Percentiles rank a stretch among this genome's conserved stretches.
Conservation (phyloP, 2,329 filamentous ascomycete genomes). For the Torrubiella hemipterigena region DNA sequence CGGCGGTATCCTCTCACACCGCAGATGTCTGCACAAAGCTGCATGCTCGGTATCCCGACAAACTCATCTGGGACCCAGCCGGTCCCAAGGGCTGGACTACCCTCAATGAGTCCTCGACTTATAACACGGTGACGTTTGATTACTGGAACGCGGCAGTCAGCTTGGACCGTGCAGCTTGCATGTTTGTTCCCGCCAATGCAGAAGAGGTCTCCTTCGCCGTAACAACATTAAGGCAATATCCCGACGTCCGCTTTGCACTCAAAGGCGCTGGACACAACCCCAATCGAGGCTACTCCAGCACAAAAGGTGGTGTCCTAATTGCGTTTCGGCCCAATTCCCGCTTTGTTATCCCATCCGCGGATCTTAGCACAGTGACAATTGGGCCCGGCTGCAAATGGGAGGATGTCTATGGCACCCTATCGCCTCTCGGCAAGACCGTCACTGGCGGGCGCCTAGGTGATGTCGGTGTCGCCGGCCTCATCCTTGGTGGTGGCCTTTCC, state of each 20-base stretch:
- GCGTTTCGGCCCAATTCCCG: conserved; percentile 18
- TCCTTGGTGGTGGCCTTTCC: conserved; percentile 16
- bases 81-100: conserved; percentile 4
- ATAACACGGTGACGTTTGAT: conserved; percentile 7
- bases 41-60: conserved; percentile 5
- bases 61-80: conserved; percentile 9
- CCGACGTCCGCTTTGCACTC: conserved; percentile 20
- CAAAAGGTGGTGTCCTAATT: conserved; percentile 23
- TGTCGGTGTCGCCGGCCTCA: conserved; percentile 15
- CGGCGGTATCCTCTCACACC: no score
- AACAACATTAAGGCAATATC: conserved; percentile 15
- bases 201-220: conserved; percentile 20
- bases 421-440: conserved; percentile 20
- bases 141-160: conserved; percentile 10
- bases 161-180: conserved; percentile 17
- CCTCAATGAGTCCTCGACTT: neutral
- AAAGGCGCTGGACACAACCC: conserved; percentile 27
- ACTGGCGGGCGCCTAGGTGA: conserved; percentile 16
- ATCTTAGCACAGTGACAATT: conserved; percentile 21
- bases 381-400: conserved; percentile 26
- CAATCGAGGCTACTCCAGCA: conserved; percentile 19
- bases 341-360: conserved; percentile 2
- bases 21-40: conserved; percentile 8
- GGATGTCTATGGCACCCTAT: conserved; percentile 20
- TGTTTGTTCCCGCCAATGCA: conserved; percentile 19